phyloP scores from a whole-genome alignment of 2,329 filamentous ascomycete species.

The Calonectria ilicicola region DNA sequence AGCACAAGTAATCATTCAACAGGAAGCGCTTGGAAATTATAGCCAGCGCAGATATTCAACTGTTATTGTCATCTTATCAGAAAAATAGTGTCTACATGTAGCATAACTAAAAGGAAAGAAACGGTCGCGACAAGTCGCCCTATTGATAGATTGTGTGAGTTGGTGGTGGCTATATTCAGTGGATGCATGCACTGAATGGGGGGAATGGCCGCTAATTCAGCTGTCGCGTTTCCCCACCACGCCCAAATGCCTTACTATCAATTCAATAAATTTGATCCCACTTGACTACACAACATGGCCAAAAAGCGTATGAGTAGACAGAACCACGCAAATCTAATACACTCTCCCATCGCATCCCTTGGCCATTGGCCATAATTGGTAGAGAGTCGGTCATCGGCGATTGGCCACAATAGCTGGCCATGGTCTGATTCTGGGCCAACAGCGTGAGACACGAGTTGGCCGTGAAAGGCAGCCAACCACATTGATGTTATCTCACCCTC shows the following conservation, averaged over 20 bases:
- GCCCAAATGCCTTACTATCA: background rate
- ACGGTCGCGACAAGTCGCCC: too few relatives aligned
- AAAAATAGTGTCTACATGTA: too few relatives aligned
- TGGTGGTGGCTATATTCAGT: background rate
- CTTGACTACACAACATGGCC: too few relatives aligned
- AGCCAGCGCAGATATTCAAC: background rate
- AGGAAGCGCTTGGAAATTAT: background rate
- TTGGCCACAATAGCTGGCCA: background rate
- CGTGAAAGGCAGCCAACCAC: background rate
- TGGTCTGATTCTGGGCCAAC: background rate
- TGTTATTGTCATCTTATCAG: background rate
- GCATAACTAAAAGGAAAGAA: too few relatives aligned
- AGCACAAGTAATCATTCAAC: background rate
- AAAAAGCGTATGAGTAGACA: background rate
- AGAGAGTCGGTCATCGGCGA: too few relatives aligned
- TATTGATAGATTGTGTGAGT: too few relatives aligned
- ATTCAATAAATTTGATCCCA: too few relatives aligned
- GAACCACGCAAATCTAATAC: background rate
- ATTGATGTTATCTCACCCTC: background rate
- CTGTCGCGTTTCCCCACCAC: background rate
- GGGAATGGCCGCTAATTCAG: background rate
- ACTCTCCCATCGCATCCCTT: too few relatives aligned
- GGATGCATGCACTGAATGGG: background rate
- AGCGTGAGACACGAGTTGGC: background rate
- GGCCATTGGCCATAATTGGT: too few relatives aligned